These are phyloP conservation scores for Xylaria sp. DNA, from an alignment of 2,329 filamentous ascomycete species.

Conservation along the genomic window DNA sequence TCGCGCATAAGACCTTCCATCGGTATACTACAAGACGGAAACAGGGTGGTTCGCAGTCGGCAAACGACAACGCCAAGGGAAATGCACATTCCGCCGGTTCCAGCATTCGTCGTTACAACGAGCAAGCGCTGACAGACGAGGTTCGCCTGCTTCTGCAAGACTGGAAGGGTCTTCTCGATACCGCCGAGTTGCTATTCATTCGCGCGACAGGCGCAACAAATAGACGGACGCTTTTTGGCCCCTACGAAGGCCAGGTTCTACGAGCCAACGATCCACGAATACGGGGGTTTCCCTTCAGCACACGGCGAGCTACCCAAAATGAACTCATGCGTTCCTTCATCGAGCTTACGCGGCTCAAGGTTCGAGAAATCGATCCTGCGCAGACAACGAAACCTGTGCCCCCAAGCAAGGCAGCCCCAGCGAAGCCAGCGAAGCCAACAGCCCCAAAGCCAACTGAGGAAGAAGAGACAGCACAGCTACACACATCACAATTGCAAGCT, in stretches of 20 bases:
- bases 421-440: slow-evolving; percentile 55
- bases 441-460: slow-evolving; percentile 76
- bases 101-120: slow-evolving; percentile 88
- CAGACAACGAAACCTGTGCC: slow-evolving; percentile 53
- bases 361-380: slow-evolving; percentile 75
- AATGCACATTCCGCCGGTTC: slow-evolving; percentile 93
- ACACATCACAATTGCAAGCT: slow-evolving; percentile 88
- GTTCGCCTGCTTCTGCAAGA: slow-evolving; percentile 79
- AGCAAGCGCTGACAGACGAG: slow-evolving; percentile 87
- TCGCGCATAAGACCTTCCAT: slow-evolving; percentile 98
- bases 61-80: slow-evolving; percentile 93
- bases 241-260: slow-evolving; percentile 87
- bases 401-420: slow-evolving; percentile 42
- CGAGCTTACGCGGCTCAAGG: slow-evolving; percentile 88
- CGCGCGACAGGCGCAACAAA: slow-evolving; percentile 89
- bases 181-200: slow-evolving; percentile 83
- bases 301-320: slow-evolving; percentile 86
- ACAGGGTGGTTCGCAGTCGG: slow-evolving; percentile 92
- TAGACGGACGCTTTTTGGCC: slow-evolving; percentile 83
- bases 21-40: slow-evolving; percentile 95
- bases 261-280: slow-evolving; percentile 78
- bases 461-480: slow-evolving; percentile 79
- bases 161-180: slow-evolving; percentile 87
- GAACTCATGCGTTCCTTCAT: slow-evolving; percentile 95
- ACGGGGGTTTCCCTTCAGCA: slow-evolving; percentile 91